Evolutionary conservation across 495 filamentous ascomycete species (phyloP).

Genomic region (Podospora pseudopauciseta): DNA sequence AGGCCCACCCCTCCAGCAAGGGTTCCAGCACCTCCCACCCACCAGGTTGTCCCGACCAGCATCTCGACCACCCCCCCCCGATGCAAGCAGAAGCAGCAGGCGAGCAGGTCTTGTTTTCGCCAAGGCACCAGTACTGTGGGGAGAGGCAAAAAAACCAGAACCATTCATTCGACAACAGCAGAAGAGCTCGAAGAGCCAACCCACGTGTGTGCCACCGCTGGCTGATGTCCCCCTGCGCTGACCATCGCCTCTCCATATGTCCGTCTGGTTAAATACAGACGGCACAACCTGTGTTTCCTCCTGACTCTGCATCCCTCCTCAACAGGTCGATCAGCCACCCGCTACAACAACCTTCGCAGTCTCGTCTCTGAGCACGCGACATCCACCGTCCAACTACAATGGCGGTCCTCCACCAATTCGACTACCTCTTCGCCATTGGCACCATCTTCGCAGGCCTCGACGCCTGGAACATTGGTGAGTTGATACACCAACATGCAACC

Average conservation of each 20-base stretch:
- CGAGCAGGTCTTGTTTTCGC: slow-evolving; percentile 3
- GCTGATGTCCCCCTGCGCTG: not conserved
- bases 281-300: not conserved
- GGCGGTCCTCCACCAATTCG: slow-evolving; percentile 52
- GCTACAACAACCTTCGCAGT: slow-evolving; percentile 7
- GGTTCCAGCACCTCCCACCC: not conserved
- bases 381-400: slow-evolving; percentile 6
- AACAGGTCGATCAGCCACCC: slow-evolving; percentile 10
- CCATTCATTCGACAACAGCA: not conserved
- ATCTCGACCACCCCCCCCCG: not conserved
- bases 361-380: slow-evolving; percentile 13
- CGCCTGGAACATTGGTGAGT: slow-evolving; percentile 62
- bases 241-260: not conserved
- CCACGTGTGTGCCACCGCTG: slow-evolving; percentile 10
- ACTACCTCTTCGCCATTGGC: slow-evolving; percentile 72
- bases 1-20: not conserved
- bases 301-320: slow-evolving; percentile 2
- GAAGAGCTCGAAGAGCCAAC: not conserved
- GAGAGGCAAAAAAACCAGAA: not conserved
- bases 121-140: slow-evolving; percentile 6
- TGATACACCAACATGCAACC: not conserved
- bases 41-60: slow-evolving; percentile 6
- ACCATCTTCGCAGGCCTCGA: slow-evolving; percentile 73
- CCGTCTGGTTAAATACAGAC: slow-evolving; percentile 10
- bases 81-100: not conserved